Evolutionary conservation across 129 eudicot genomes (phyloP).

Genomic region (Centella asiatica): DNA sequence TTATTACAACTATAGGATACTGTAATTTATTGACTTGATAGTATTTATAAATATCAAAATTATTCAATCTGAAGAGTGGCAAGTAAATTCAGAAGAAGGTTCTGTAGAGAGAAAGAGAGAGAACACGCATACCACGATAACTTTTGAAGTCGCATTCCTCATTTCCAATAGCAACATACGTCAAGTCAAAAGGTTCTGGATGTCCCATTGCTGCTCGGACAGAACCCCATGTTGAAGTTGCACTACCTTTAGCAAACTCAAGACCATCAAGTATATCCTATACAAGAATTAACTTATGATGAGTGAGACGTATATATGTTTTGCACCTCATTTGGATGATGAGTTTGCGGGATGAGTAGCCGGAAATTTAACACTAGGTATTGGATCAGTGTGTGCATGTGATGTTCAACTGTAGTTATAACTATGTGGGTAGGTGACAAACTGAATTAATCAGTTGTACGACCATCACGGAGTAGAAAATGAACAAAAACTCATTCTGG

Average conservation of each 20-base stretch:
- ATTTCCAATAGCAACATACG: constrained; percentile 84
- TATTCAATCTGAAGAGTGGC: background rate
- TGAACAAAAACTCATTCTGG: too few relatives aligned
- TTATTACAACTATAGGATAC: background rate
- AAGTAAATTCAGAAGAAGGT: background rate
- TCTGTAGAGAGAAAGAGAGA: background rate
- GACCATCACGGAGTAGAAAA: too few relatives aligned
- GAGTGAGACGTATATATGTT: too few relatives aligned
- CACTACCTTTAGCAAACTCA: constrained; percentile 85
- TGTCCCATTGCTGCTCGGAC: constrained; percentile 48
- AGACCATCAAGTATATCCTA: constrained; percentile 84
- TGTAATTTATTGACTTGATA: background rate
- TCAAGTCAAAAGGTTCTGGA: constrained; percentile 52
- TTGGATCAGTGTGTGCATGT: background rate
- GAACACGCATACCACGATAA: constrained; percentile 54
- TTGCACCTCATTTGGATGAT: background rate
- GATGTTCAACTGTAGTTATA: too few relatives aligned
- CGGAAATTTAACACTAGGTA: background rate
- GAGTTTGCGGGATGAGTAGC: background rate
- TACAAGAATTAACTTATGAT: too few relatives aligned
- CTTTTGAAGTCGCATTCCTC: constrained; percentile 60
- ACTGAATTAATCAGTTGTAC: too few relatives aligned
- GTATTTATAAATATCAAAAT: background rate
- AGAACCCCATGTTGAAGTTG: constrained; percentile 57
- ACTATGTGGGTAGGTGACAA: too few relatives aligned